Conservation (phyloP, 2,329 filamentous ascomycete genomes). For the Fusarium subglutinans region DNA sequence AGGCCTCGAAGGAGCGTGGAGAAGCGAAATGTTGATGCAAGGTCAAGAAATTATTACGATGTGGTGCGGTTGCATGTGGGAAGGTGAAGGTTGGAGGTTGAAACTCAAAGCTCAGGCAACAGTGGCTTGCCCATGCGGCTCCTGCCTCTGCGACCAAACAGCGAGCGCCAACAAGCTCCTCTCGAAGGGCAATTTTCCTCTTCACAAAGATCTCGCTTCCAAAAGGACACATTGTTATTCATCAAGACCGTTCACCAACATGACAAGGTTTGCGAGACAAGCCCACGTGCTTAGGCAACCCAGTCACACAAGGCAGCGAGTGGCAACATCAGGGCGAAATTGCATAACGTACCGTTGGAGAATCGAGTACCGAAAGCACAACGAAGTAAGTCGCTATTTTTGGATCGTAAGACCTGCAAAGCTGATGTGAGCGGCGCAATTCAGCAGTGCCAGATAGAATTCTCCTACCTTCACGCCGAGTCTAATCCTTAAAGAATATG, state of each 20-base stretch:
- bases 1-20: not conserved
- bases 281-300: not conserved
- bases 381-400: conserved; percentile 42
- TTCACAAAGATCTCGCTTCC: not conserved
- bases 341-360: conserved; percentile 32
- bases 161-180: not conserved
- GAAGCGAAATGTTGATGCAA: not conserved
- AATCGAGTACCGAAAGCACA: conserved; percentile 39
- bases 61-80: not conserved
- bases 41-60: not conserved
- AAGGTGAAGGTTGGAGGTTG: not conserved
- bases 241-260: not conserved
- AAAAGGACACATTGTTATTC: not conserved
- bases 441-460: not conserved
- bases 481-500: conserved; percentile 42
- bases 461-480: conserved; percentile 40
- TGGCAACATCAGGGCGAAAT: not conserved
- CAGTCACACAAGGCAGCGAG: not conserved
- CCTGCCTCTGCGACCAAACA: conserved; percentile 2
- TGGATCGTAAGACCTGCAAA: conserved; percentile 37
- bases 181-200: not conserved
- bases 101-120: not conserved
- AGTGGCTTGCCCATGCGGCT: not conserved
- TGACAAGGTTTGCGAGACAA: not conserved
- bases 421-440: conserved; percentile 6